Evolutionary conservation across 78 protist species (phyloP).

Genomic region (Guillardia theta): DNA sequence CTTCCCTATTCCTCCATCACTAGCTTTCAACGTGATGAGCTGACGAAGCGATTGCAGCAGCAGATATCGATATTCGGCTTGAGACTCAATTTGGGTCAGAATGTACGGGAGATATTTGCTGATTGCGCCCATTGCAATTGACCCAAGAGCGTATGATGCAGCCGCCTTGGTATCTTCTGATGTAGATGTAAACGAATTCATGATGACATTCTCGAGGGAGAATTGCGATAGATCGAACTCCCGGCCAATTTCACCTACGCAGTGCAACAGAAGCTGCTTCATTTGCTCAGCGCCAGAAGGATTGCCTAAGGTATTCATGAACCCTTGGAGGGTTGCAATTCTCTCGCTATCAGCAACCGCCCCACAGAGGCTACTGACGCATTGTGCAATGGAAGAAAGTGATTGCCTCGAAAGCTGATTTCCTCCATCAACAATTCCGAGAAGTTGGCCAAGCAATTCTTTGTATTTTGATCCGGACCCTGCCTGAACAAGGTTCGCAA

Average conservation of each 20-base stretch:
- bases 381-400: conserved; percentile 64
- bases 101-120: conserved; percentile 68
- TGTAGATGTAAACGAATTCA: conserved; percentile 47
- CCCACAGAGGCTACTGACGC: conserved; percentile 53
- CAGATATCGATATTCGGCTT: conserved; percentile 76
- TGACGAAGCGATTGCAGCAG: conserved; percentile 80
- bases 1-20: background rate
- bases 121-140: background rate
- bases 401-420: conserved; percentile 53
- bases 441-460: conserved; percentile 22
- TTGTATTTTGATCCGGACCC: conserved; percentile 51
- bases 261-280: conserved; percentile 50
- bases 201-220: conserved; percentile 35
- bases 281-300: background rate
- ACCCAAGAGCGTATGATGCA: conserved; percentile 68
- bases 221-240: conserved; percentile 52
- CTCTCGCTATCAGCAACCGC: background rate
- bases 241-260: conserved; percentile 87
- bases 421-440: background rate
- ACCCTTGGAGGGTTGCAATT: background rate
- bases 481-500: conserved; percentile 49
- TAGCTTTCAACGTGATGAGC: conserved; percentile 48
- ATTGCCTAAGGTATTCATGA: background rate
- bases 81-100: conserved; percentile 55
- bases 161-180: conserved; percentile 86